A percentile compares a stretch with the other conserved stretches of the same genome.
These are phyloP conservation scores for Starmera dryadoides DNA, from an alignment of 805 yeast species.

Conservation along the genomic window DNA sequence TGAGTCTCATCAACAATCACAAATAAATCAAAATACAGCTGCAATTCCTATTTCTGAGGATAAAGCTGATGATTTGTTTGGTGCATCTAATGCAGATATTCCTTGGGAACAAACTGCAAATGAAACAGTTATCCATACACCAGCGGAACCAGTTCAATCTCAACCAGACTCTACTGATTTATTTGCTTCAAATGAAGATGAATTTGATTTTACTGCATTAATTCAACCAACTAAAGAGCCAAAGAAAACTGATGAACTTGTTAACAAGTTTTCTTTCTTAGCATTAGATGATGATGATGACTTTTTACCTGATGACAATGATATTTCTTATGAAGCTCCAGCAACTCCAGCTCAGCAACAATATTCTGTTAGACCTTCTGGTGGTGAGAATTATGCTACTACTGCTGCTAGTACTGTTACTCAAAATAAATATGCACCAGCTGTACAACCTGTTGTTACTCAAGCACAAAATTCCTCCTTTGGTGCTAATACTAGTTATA, in stretches of 20 bases:
- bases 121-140: neutral
- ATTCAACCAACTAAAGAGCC: neutral
- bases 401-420: neutral
- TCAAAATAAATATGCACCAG: neutral
- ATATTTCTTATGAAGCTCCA: slow-evolving; percentile 1
- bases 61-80: neutral
- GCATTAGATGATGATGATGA: slow-evolving; percentile 9
- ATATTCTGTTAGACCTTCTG: neutral
- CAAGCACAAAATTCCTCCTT: neutral
- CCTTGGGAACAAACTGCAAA: neutral
- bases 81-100: neutral
- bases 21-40: too few relatives aligned
- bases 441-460: neutral
- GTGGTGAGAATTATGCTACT: neutral
- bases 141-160: neutral
- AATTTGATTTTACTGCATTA: slow-evolving; percentile 1
- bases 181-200: neutral
- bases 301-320: neutral
- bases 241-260: neutral
- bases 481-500: neutral
- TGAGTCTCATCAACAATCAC: too few relatives aligned
- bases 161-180: neutral
- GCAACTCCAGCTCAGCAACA: slow-evolving; percentile 2
- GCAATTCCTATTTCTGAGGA: too few relatives aligned
- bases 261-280: slow-evolving; percentile 10